These are phyloP conservation scores for Penicillium robsamsonii DNA, from an alignment of 495 filamentous ascomycete genomes.

Conservation along the genomic window DNA sequence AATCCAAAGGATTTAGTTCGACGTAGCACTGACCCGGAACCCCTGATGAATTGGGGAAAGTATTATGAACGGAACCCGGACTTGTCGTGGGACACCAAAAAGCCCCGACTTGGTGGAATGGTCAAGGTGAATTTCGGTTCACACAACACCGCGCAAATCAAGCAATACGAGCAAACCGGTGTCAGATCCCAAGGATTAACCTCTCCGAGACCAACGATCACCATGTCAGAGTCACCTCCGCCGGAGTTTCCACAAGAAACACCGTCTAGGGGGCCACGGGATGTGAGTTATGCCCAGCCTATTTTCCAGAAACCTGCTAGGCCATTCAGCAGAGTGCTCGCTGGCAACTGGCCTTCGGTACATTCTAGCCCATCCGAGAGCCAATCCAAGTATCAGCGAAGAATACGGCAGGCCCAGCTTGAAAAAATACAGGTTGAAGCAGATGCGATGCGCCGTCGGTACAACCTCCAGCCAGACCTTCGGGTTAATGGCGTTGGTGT, in stretches of 20 bases:
- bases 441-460: not conserved
- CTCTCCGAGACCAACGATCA: not conserved
- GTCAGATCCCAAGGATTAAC: not conserved
- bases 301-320: not conserved
- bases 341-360: not conserved
- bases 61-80: not conserved
- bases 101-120: slow-evolving; percentile 7
- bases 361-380: not conserved
- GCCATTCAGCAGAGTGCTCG: not conserved
- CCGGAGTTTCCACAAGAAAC: not conserved
- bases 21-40: not conserved
- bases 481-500: not conserved
- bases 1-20: not conserved
- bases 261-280: not conserved
- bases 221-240: not conserved
- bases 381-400: not conserved
- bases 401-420: not conserved
- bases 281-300: not conserved
- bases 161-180: not conserved
- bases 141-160: slow-evolving; percentile 14
- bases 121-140: slow-evolving; percentile 18
- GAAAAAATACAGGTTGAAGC: not conserved
- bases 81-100: not conserved
- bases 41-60: slow-evolving; percentile 6
- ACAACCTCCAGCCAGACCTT: not conserved